A percentile compares a stretch with the other conserved stretches of the same genome.
These are phyloP conservation scores for Hortiboletus rubellus DNA, from an alignment of 1,284 basidiomycete species.

Conservation along the genomic window DNA sequence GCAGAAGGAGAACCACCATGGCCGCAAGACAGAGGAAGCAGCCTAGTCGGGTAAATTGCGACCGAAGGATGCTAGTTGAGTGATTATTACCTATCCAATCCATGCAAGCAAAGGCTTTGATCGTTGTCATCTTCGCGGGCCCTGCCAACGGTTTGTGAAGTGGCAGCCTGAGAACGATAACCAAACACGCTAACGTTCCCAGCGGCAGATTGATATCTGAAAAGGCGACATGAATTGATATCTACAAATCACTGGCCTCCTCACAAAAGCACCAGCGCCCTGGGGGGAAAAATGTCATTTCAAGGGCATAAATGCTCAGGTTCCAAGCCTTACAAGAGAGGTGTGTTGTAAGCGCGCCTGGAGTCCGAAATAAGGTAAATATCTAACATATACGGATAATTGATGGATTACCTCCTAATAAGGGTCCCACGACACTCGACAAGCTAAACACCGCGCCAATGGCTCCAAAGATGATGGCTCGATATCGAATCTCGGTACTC, in stretches of 20 bases:
- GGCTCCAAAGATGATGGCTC: slow-evolving; percentile 13
- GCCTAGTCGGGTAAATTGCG: slow-evolving; percentile 2
- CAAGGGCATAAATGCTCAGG: background rate
- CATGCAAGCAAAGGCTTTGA: slow-evolving; percentile 4
- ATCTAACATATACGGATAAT: background rate
- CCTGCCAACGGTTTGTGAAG: slow-evolving; percentile 3
- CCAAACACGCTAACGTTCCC: slow-evolving; percentile 6
- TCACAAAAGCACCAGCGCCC: slow-evolving; percentile 24
- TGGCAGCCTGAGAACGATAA: slow-evolving; percentile 4
- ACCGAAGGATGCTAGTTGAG: background rate
- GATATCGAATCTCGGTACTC: slow-evolving; percentile 9
- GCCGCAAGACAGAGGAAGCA: slow-evolving; percentile 15
- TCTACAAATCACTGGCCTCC: background rate
- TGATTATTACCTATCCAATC: slow-evolving; percentile 16
- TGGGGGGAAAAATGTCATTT: background rate
- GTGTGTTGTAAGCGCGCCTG: slow-evolving; percentile 13
- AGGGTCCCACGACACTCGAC: slow-evolving; percentile 18
- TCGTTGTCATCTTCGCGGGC: background rate
- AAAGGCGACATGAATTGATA: background rate
- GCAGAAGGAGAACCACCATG: slow-evolving; percentile 12
- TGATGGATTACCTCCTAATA: slow-evolving; percentile 12
- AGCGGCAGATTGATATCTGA: slow-evolving; percentile 19
- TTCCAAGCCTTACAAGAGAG: slow-evolving; percentile 13
- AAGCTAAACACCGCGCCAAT: slow-evolving; percentile 12
- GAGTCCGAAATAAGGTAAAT: background rate